phyloP scores from a whole-genome alignment of 2,329 filamentous ascomycete genomes.

The Hymenoscyphus fraxineus region DNA sequence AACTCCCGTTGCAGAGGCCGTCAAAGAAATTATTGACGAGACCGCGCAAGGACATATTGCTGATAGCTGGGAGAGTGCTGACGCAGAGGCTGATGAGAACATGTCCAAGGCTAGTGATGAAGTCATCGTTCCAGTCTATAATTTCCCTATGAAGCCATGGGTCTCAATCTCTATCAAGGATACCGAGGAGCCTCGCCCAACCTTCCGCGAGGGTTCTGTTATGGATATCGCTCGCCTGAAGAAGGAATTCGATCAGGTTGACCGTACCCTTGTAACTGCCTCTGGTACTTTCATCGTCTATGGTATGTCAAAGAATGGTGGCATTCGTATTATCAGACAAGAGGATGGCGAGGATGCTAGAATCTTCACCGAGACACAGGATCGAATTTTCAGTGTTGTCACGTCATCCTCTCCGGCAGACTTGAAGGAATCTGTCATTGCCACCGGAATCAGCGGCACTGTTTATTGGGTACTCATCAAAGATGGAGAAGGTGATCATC shows the following conservation, averaged over 20 bases:
- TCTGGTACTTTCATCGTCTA: conserved; percentile 92
- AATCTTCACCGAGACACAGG: conserved; percentile 84
- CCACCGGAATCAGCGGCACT: conserved; percentile 88
- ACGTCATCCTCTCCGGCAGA: conserved; percentile 67
- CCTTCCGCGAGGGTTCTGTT: conserved; percentile 73
- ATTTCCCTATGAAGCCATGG: conserved; percentile 96
- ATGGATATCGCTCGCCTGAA: conserved; percentile 93
- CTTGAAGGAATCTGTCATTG: conserved; percentile 76
- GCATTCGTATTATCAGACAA: conserved; percentile 89
- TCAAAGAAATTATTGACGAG: conserved; percentile 56
- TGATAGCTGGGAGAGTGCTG: conserved; percentile 91
- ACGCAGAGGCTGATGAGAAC: conserved; percentile 65
- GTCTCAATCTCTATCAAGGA: conserved; percentile 77
- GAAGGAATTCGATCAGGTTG: conserved; percentile 97
- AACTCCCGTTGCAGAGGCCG: conserved; percentile 49
- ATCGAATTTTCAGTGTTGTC: conserved; percentile 92
- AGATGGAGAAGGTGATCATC: conserved; percentile 71
- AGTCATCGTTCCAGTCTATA: conserved; percentile 74
- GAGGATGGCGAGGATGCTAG: conserved; percentile 89
- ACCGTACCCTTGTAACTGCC: conserved; percentile 86
- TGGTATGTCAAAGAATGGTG: conserved; percentile 87
- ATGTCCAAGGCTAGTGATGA: conserved; percentile 64
- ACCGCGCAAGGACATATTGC: conserved; percentile 55
- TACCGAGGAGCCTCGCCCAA: conserved; percentile 52
- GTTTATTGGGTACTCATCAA: conserved; percentile 93